Percentiles rank a stretch among this genome's conserved stretches.
Conservation (phyloP, 2,329 filamentous ascomycete genomes). For the Trichoderma citrinoviride region DNA sequence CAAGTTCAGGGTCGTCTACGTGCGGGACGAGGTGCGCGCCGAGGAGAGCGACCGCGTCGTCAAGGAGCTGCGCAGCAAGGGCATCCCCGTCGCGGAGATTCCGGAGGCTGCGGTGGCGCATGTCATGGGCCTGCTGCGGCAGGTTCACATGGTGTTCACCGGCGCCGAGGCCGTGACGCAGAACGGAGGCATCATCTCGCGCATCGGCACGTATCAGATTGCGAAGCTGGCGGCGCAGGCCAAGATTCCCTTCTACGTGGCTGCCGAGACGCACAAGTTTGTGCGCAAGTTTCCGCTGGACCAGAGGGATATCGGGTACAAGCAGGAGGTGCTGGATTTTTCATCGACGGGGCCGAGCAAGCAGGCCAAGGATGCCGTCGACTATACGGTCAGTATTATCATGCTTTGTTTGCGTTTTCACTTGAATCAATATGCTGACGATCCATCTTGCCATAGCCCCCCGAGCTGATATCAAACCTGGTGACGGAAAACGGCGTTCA, state of each 20-base stretch:
- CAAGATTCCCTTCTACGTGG: slow-evolving; percentile 81
- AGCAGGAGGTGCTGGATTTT: slow-evolving; percentile 76
- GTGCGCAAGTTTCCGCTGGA: slow-evolving; percentile 80
- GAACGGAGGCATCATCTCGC: slow-evolving; percentile 87
- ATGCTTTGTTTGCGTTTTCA: no score
- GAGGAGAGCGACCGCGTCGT: slow-evolving; percentile 71
- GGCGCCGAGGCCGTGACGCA: slow-evolving; percentile 86
- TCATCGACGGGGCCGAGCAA: slow-evolving; percentile 50
- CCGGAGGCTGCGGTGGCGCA: slow-evolving; percentile 69
- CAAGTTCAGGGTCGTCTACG: slow-evolving; percentile 83
- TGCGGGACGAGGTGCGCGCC: slow-evolving; percentile 54
- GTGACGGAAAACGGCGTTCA: slow-evolving; percentile 74
- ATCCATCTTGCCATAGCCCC: slow-evolving; percentile 47
- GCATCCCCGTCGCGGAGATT: slow-evolving; percentile 71
- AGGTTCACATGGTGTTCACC: slow-evolving; percentile 65
- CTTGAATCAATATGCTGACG: slow-evolving; percentile 26
- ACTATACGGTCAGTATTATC: slow-evolving; percentile 60
- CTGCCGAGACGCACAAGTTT: slow-evolving; percentile 96
- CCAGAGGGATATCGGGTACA: slow-evolving; percentile 75
- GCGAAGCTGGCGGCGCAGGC: slow-evolving; percentile 70
- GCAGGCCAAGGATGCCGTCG: slow-evolving; percentile 57
- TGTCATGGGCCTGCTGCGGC: slow-evolving; percentile 55
- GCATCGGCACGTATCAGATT: slow-evolving; percentile 83
- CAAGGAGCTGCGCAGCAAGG: slow-evolving; percentile 64
- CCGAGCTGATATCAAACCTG: slow-evolving; percentile 66